Conservation (phyloP, 2,329 filamentous ascomycete genomes). For the Exophiala aquamarina region DNA sequence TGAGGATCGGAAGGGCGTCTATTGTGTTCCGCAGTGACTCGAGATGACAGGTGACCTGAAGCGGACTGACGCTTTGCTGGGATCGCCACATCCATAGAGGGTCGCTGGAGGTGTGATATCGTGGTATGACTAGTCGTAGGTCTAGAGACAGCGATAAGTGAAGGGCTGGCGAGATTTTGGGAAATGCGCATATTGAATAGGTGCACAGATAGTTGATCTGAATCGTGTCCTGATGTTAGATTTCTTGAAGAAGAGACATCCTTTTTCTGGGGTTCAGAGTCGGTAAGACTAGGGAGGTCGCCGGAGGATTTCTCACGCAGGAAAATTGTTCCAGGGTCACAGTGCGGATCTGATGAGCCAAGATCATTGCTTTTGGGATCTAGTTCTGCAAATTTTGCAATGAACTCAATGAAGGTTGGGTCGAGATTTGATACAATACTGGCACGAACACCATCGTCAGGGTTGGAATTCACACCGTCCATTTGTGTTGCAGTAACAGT, state of each 20-base stretch:
- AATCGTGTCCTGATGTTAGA: conserved; percentile 8
- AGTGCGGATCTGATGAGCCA: not conserved
- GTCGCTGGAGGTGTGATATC: not conserved
- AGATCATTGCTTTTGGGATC: not conserved
- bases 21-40: conserved; percentile 21
- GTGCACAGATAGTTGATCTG: conserved; percentile 26
- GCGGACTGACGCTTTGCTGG: not conserved
- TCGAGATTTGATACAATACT: conserved; percentile 23
- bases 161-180: conserved; percentile 27
- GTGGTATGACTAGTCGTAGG: conserved; percentile 19
- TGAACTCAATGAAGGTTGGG: conserved; percentile 19
- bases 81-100: conserved; percentile 5
- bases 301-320: not conserved
- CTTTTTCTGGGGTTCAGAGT: not conserved
- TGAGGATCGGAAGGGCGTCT: conserved; percentile 25
- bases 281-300: not conserved
- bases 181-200: conserved; percentile 31
- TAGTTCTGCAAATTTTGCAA: conserved; percentile 16
- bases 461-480: not conserved
- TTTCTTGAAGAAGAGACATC: conserved; percentile 1
- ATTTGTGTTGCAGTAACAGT: conserved; percentile 1
- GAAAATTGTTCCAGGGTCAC: not conserved
- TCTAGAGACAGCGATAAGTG: conserved; percentile 13
- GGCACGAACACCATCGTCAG: conserved; percentile 2
- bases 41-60: not conserved